Percentiles rank a stretch among this genome's conserved stretches.
phyloP scores from a whole-genome alignment of 2,329 filamentous ascomycete species.

The Endoconidiophora polonica region DNA sequence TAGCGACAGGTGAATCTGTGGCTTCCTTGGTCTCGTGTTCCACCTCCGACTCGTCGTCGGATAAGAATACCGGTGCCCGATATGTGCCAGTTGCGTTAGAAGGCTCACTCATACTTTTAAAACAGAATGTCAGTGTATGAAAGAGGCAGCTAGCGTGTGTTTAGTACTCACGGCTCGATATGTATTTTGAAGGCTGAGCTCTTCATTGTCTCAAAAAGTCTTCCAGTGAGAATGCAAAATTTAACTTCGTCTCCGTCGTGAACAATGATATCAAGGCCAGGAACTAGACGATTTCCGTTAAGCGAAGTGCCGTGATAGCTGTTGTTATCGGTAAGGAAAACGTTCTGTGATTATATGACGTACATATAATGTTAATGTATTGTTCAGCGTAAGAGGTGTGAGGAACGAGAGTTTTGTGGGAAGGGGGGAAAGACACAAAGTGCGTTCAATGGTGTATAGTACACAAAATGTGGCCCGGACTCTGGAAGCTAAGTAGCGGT shows the following conservation, averaged over 20 bases:
- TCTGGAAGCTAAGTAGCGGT: no score
- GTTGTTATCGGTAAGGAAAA: constrained; percentile 10
- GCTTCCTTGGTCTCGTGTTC: not conserved
- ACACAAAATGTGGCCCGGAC: not conserved
- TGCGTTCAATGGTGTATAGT: not conserved
- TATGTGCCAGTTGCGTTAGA: not conserved
- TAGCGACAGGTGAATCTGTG: not conserved
- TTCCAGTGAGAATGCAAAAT: constrained; percentile 8
- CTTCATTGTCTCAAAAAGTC: not conserved
- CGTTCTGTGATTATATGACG: not conserved
- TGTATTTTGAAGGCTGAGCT: not conserved
- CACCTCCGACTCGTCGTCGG: constrained; percentile 10
- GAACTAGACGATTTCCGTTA: constrained; percentile 2
- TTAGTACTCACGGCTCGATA: not conserved
- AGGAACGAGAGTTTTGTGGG: no score
- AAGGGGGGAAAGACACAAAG: not conserved
- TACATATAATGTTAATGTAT: not conserved
- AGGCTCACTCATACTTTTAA: not conserved
- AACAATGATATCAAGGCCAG: constrained; percentile 1
- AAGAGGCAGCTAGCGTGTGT: not conserved
- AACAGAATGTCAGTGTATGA: not conserved
- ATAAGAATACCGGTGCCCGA: constrained; percentile 5
- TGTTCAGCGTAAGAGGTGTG: no score
- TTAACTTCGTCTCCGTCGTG: constrained; percentile 5
- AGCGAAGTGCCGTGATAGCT: constrained; percentile 12